phyloP scores from a whole-genome alignment of 257 asterid species.

The Solanum virginianum region DNA sequence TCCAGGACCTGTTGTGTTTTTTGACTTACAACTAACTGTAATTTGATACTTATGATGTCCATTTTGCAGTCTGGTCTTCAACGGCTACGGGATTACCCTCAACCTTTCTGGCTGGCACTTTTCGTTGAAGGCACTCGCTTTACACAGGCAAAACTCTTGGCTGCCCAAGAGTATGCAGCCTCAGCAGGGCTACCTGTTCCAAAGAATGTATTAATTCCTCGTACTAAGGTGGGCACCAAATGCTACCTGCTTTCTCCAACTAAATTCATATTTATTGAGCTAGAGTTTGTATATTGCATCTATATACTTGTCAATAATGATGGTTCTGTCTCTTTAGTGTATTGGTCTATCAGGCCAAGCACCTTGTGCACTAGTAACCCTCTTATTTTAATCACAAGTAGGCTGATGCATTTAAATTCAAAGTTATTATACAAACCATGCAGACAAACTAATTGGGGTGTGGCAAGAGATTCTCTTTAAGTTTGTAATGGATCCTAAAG shows the following conservation, averaged over 20 bases:
- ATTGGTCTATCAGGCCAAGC: no score
- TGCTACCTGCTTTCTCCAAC: background rate
- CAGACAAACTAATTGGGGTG: background rate
- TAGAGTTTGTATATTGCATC: background rate
- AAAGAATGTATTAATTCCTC: slow-evolving; percentile 85
- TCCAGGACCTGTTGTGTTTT: background rate
- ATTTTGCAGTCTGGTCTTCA: slow-evolving; percentile 62
- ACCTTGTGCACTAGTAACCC: no score
- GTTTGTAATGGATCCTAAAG: background rate
- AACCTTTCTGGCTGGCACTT: slow-evolving; percentile 88
- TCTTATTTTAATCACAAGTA: background rate
- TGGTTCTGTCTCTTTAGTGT: no score
- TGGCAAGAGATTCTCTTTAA: background rate
- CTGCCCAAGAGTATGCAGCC: slow-evolving; percentile 93
- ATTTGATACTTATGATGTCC: background rate
- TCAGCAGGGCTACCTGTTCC: slow-evolving; percentile 74
- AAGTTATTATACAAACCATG: background rate
- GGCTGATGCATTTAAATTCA: background rate
- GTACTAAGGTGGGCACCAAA: slow-evolving; percentile 59
- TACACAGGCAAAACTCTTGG: slow-evolving; percentile 86
- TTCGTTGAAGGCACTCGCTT: slow-evolving; percentile 97
- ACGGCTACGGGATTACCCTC: slow-evolving; percentile 68
- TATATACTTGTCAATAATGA: no score
- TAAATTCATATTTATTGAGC: background rate
- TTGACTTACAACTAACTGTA: background rate